Evolutionary conservation across 495 filamentous ascomycete genomes (phyloP), one percentile per base, ranked within the genome.

Genomic region (Trichoderma reesei): DNA sequence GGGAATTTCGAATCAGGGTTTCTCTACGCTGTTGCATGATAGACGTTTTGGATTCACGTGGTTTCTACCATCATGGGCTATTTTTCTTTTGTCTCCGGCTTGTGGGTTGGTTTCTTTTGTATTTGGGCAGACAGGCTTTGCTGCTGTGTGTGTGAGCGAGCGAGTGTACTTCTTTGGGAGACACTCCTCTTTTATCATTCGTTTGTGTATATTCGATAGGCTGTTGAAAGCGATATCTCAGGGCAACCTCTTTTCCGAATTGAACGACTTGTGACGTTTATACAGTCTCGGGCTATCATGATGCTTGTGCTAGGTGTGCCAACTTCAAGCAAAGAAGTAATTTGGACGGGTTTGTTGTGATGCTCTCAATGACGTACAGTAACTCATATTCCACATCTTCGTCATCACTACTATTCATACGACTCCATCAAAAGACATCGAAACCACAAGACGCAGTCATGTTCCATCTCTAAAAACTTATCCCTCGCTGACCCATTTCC

Each of bases 201-300:
- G 20, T 56, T 20, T 56, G 51, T 56, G 26, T 56, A 56, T 56
- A 56, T 56, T 11, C 34, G 16, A 33, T 36, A 34, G 11, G 51
- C 51, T 56, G 51, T 56, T 20, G 11, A 26, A 26, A 26, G 51
- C 10, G 26, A 56, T 16, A 26, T 9, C 63, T 65, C 48, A 48
- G 64, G 39, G 37, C 65, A 38, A 38, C 5, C 42, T 41, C 36
- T 44, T 42, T 18, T 38, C 54, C 5, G 9, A 60, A 64, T 31
- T 56, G 33, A 13, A 54, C 33, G 37, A 51, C 38, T 39, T 46
- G 36, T 31, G 59, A 41, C 46, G 41, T 69, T 36, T 48, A 48
- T 18, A 5, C 16, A 16, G 18, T 7, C 14, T 26, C 20, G 5
- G n/a, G 16, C 20, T 48, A 6, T 20, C 4, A 18, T 20, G 5